Evolutionary conservation across 2,329 filamentous ascomycete genomes (phyloP).

Genomic region (Pseudogymnoascus sp.): DNA sequence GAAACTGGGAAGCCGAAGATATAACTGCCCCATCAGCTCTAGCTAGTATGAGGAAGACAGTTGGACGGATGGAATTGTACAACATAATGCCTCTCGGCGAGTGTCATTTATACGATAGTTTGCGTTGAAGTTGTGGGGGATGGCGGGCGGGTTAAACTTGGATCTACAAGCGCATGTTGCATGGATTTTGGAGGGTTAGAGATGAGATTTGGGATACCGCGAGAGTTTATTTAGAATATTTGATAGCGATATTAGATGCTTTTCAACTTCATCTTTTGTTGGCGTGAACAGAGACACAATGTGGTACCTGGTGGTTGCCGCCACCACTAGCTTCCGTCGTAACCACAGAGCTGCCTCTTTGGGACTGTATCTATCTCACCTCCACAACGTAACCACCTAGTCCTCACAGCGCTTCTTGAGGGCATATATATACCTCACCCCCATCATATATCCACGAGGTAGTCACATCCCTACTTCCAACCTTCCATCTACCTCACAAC

Average conservation of each 20-base stretch:
- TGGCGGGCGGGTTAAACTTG: not conserved
- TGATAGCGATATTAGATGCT: conserved; percentile 7
- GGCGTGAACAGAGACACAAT: not conserved
- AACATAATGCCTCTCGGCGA: not conserved
- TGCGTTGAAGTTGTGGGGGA: not conserved
- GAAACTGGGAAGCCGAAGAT: conserved; percentile 25
- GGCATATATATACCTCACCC: not conserved
- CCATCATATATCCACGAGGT: not conserved
- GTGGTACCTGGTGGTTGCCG: not conserved
- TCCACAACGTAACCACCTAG: not conserved
- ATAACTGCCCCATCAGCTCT: conserved; percentile 3
- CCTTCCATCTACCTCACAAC: not conserved
- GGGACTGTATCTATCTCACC: not conserved
- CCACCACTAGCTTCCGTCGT: not conserved
- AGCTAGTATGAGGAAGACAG: not conserved
- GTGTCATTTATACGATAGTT: conserved; percentile 1
- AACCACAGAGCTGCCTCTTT: not conserved
- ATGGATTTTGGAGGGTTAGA: not conserved
- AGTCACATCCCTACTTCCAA: not conserved
- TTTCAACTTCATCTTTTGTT: not conserved
- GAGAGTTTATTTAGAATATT: not conserved
- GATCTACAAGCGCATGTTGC: not conserved
- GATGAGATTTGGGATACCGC: not conserved
- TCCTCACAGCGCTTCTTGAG: not conserved
- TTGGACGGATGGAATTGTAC: not conserved